Base-by-base conservation (phyloP, 345 rosid genomes). In the Murraya koenigii region DNA sequence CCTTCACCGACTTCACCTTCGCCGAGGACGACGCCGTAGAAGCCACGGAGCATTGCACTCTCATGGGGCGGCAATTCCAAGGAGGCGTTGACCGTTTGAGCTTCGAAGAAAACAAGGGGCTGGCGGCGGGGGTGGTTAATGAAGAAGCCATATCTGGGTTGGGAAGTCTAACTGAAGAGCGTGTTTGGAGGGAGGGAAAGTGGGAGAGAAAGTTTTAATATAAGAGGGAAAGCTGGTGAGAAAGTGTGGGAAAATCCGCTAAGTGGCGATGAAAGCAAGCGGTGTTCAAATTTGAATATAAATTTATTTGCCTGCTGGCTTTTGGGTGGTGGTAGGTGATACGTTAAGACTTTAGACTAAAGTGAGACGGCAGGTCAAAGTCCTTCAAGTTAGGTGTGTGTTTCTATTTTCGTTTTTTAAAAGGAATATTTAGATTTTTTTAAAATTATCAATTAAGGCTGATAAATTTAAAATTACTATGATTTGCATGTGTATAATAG, bases 1-100 rank as follows among this genome's bases (percentile, higher is more conserved):
- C 98, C 79, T 89, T 94, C 78, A 92, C 84, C 5, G 90, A 88
- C 84, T 90, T 94, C 75, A 94, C 90, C 83, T 83, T 88, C 80
- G 86, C 81, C 76, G 76, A n/a, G 2, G 72, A 2, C 23, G 44
- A n/a, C 58, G 64, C 56, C 38, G 81, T 7, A 0, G 69, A 47
- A 38, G 88, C 81, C 72, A 73, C 88, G 23, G 94, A 90, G 89
- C 89, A 88, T 75, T 85, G 86, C 75, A 92, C 85, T 9, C 79
- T 76, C 33, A 80, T 58, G 35, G 85, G 81, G 7, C 90, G 87
- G 74, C 76, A 75, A 20, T 84, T 90, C 2, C 79, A 69, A 35
- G 80, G 58, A 44, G 87, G 78, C 38, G 77, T 68, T 23, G 85
- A 56, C 26, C 63, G 19, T 19, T 82, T 82, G 20, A 72, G 77